A percentile compares a stretch with the other conserved stretches of the same genome.
phyloP scores from a whole-genome alignment of 352 stramenopile genomes.

The Phytophthora aleatoria region DNA sequence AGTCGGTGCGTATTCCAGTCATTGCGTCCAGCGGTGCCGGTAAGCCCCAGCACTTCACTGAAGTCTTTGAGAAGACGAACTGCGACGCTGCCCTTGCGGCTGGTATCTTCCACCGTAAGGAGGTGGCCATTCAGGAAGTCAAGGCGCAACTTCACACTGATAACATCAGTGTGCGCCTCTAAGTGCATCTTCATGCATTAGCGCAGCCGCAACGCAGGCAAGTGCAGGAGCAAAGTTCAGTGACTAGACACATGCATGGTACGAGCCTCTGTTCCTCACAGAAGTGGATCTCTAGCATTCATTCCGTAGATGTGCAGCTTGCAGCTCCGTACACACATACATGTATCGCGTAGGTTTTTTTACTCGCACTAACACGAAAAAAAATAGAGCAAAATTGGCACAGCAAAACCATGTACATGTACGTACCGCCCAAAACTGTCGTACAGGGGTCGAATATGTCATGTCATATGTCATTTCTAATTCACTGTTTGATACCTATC shows the following conservation, averaged over 20 bases:
- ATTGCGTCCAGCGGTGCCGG: constrained; percentile 97
- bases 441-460: too few relatives aligned
- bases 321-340: constrained; percentile 16
- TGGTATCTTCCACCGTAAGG: constrained; percentile 98
- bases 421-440: too few relatives aligned
- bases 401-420: constrained; percentile 7
- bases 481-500: too few relatives aligned
- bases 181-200: constrained; percentile 18
- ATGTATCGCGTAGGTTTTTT: constrained; percentile 15
- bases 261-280: constrained; percentile 4
- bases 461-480: too few relatives aligned
- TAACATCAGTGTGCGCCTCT: constrained; percentile 72
- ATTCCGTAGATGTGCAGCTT: neutral
- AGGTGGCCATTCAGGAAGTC: constrained; percentile 95
- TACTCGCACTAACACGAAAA: constrained; percentile 14
- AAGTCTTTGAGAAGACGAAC: constrained; percentile 93
- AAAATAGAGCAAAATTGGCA: constrained; percentile 29
- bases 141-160: constrained; percentile 90
- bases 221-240: neutral
- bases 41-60: constrained; percentile 92
- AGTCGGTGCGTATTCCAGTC: constrained; percentile 95
- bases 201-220: constrained; percentile 12
- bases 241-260: neutral
- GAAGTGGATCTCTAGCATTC: constrained; percentile 8
- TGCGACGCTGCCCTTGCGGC: constrained; percentile 97